Evolutionary conservation across 2,329 filamentous ascomycete genomes (phyloP).

Genomic region (Alternaria brassicicola): DNA sequence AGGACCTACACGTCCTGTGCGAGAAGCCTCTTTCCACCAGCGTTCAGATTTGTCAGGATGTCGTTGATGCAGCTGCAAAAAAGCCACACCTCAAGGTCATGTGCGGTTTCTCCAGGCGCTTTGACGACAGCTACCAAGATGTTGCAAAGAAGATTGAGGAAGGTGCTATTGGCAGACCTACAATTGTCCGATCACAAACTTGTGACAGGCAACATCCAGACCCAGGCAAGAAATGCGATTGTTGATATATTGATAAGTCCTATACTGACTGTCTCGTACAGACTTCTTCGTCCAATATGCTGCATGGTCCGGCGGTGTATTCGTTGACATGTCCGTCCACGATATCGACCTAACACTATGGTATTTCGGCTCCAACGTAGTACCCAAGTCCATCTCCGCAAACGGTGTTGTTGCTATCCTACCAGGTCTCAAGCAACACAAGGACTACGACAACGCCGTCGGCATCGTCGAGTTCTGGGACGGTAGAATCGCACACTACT

Average conservation of each 20-base stretch:
- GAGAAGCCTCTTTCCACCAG: constrained; percentile 50
- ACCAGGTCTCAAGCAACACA: constrained; percentile 46
- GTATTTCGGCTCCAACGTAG: constrained; percentile 48
- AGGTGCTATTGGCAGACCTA: constrained; percentile 49
- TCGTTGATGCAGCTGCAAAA: constrained; percentile 46
- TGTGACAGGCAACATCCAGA: constrained; percentile 47
- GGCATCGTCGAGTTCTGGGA: constrained; percentile 54
- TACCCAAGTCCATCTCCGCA: constrained; percentile 48
- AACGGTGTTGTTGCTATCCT: constrained; percentile 46
- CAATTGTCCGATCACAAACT: constrained; percentile 52
- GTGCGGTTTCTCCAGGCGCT: constrained; percentile 54
- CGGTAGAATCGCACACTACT: constrained; percentile 54
- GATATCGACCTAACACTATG: constrained; percentile 54
- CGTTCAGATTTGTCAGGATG: constrained; percentile 35
- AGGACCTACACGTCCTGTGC: constrained; percentile 47
- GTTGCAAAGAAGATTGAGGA: constrained; percentile 44
- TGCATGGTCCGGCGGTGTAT: constrained; percentile 51
- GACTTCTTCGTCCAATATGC: constrained; percentile 54
- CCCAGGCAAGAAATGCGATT: constrained; percentile 9
- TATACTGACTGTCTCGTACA: constrained; percentile 26
- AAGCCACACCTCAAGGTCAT: constrained; percentile 52
- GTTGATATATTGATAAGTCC: fast-evolving
- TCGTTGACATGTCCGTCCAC: constrained; percentile 54
- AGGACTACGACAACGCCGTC: constrained; percentile 54
- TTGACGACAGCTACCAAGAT: constrained; percentile 53